Base-by-base conservation (phyloP, 1,284 basidiomycete genomes). In the Apiotrichum porosum region DNA sequence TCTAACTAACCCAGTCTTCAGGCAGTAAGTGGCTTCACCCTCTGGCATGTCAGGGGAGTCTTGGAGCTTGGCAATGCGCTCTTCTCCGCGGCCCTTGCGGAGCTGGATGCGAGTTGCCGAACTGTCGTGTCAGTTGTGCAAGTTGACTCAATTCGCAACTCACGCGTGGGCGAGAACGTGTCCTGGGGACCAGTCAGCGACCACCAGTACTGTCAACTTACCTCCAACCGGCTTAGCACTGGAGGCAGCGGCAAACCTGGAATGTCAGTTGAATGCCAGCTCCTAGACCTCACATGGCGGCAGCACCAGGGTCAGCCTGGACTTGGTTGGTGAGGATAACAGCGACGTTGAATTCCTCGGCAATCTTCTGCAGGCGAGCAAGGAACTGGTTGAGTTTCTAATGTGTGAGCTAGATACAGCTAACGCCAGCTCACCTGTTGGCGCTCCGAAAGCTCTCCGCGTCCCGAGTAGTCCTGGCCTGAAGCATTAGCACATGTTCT, bases 31-130 rank as follows among this genome's bases (percentile, higher is more conserved):
- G 3, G 89, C 90, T 73, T 93, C 89, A 59, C 86, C 89, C 73
- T 93, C 89, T 9, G 88, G 88, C 59, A 85, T 81, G 66, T 94
- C 91, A 5, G 91, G 91, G 61, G 87, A 91, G 68, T 95, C 91
- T 34, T 91, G 86, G 3, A 95, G 79, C 68, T 94, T 95, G n/a
- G 90, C 90, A 24, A 94, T 88, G 49, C 91, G 85, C 74, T 95
- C 91, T 67, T 94, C 91, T 5, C 88, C 91, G 37, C 90, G 83
- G 56, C 91, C 89, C 86, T 74, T 74, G 40, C 69, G 60, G n/a
- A 71, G 61, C 49, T 65, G 56, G 36, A 72, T 67, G 17, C 68
- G 68, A 14, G 67, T 68, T 0, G 69, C 67, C 24, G 65, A 68
- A 15, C 65, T 66, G 43, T 5, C 3, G 6, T 28, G 38, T 48